These are phyloP conservation scores for Neurospora sp. DNA, from an alignment of 495 filamentous ascomycete species.

Conservation along the genomic window DNA sequence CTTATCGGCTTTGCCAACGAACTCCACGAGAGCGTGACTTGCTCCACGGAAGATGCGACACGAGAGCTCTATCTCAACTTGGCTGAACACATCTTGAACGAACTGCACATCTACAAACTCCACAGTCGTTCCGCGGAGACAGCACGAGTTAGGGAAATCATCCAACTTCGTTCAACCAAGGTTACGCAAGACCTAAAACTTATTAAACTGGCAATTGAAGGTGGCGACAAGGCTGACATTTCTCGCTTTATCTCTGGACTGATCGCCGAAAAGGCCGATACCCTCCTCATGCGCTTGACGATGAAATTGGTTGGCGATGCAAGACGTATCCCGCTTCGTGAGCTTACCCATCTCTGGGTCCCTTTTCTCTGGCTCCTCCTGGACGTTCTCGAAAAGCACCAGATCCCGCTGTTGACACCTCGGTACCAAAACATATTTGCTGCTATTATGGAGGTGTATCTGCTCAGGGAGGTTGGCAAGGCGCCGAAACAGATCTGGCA, in stretches of 20 bases:
- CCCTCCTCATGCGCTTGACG: constrained; percentile 3
- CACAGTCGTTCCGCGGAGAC: too few species aligned
- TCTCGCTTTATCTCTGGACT: constrained; percentile 2
- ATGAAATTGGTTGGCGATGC: constrained; percentile 6
- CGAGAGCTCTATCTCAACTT: too few species aligned
- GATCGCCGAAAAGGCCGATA: background rate
- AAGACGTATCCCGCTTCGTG: background rate
- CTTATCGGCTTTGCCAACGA: too few species aligned
- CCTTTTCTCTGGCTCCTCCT: constrained; percentile 9
- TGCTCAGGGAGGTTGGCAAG: constrained; percentile 1
- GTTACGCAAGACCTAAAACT: too few species aligned
- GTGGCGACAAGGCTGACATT: too few species aligned
- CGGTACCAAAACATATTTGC: constrained; percentile 10
- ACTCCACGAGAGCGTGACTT: too few species aligned
- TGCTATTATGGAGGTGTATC: constrained; percentile 6
- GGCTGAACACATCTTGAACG: too few species aligned
- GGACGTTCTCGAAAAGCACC: constrained; percentile 2
- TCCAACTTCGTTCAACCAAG: too few species aligned
- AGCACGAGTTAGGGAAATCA: too few species aligned
- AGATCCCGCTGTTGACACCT: background rate
- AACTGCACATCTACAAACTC: too few species aligned
- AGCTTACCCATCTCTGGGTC: constrained; percentile 12
- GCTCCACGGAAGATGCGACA: too few species aligned
- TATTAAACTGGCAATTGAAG: too few species aligned
- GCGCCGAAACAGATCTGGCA: background rate